phyloP scores from a whole-genome alignment of 2,329 filamentous ascomycete species.

The Colletotrichum ledebouriae region DNA sequence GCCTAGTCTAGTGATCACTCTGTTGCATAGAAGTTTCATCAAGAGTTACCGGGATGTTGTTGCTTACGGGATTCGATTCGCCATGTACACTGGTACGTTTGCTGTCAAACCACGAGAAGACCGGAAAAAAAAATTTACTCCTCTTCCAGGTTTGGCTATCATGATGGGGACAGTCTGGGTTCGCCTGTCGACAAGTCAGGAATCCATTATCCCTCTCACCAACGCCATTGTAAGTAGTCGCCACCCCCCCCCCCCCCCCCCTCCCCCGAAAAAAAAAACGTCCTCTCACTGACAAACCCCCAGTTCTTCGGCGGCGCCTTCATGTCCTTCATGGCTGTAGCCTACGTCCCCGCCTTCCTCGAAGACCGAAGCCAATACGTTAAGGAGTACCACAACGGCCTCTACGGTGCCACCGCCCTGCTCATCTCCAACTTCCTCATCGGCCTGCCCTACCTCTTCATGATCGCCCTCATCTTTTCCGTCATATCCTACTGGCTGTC shows the following conservation, averaged over 20 bases:
- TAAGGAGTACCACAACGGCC: slow-evolving; percentile 85
- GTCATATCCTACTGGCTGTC: slow-evolving; percentile 83
- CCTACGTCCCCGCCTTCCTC: slow-evolving; percentile 86
- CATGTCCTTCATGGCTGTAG: slow-evolving; percentile 86
- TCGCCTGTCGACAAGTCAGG: slow-evolving; percentile 75
- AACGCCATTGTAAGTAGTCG: slow-evolving; percentile 72
- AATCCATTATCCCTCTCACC: slow-evolving; percentile 83
- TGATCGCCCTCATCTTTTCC: slow-evolving; percentile 83
- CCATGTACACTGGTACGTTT: slow-evolving; percentile 72
- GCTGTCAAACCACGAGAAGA: too few species aligned
- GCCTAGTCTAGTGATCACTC: slow-evolving; percentile 68
- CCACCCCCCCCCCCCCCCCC: too few species aligned
- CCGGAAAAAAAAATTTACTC: too few species aligned
- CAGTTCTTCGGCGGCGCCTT: slow-evolving; percentile 79
- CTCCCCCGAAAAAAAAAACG: too few species aligned
- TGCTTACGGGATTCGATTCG: slow-evolving; percentile 84
- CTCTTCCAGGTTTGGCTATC: slow-evolving; percentile 71
- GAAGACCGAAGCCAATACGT: slow-evolving; percentile 81
- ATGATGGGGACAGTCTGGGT: slow-evolving; percentile 94
- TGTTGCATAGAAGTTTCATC: slow-evolving; percentile 84
- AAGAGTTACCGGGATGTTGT: slow-evolving; percentile 89
- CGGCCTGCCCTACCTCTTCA: slow-evolving; percentile 83
- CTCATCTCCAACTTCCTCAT: slow-evolving; percentile 85
- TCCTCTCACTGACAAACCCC: not conserved
- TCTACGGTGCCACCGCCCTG: slow-evolving; percentile 81